Evolutionary conservation across 495 filamentous ascomycete species (phyloP), one percentile per base, ranked within the genome.

Genomic region (Aspergillus heteromorphus): DNA sequence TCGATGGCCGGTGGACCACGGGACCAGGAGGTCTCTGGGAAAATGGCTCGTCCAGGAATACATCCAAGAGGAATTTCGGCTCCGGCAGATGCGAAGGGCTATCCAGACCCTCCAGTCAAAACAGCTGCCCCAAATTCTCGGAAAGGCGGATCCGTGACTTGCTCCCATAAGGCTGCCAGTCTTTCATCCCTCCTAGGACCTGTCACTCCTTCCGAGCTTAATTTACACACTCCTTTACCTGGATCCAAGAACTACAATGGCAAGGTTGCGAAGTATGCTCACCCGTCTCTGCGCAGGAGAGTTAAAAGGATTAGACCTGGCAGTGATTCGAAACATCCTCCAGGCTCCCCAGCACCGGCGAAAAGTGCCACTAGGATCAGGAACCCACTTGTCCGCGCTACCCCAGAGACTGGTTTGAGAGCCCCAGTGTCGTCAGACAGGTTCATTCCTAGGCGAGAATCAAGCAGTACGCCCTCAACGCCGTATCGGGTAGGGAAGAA

Each of bases 401-500:
- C 40, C 23, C 9, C 41, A 34, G 54, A 45, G 45, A 58, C 45
- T 14, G n/a, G 17, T 1, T 58, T 61, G 27, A 56, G 34, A 18
- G 56, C 58, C 23, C 63, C 63, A 8, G 36, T 57, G 36, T 69
- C 69, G 29, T 81, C 78, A 6, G 89, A 95, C 63, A 79, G 89
- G 20, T 95, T 90, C 63, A 83, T 92, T 20, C 79, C 87, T 23
- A 63, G 64, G 20, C 79, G 85, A 40, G 65, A 67, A 17, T 73
- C 71, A 16, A 58, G 73, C 7, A 67, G 74, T 21, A 63, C 69
- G 9, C 56, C 73, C 18, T 70, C 72, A 16, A 80, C 86, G 21
- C 78, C 74, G 21, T 91, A 85, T 62, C 84, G 76, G 54, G 65
- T 86, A n/a, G 80, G 76, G 63, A 92, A 88, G 67, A 66, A 73